Evolutionary conservation across 176 grass and related monocot genomes (phyloP).

Genomic region (Tillandsia leiboldiana): DNA sequence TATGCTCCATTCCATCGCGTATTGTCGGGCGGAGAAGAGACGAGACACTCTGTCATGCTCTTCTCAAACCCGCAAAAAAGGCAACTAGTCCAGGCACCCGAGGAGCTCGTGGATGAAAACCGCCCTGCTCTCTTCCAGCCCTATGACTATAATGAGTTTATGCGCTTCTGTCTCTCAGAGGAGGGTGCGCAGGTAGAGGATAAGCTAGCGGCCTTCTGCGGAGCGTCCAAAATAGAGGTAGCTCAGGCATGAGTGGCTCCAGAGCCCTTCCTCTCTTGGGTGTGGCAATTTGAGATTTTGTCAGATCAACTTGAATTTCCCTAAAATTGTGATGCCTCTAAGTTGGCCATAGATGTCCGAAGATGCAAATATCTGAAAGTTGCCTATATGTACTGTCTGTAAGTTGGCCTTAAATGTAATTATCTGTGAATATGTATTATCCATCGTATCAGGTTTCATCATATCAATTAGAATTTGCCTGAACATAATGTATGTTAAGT

Average conservation of each 20-base stretch:
- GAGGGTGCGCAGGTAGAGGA: background rate
- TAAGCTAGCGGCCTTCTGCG: background rate
- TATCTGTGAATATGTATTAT: too few relatives aligned
- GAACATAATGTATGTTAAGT: too few relatives aligned
- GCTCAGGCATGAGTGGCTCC: background rate
- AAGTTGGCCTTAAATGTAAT: too few relatives aligned
- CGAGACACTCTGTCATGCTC: constrained; percentile 51
- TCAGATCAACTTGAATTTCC: background rate
- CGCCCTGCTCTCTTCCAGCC: constrained; percentile 48
- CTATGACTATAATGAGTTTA: background rate
- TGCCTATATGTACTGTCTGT: too few relatives aligned
- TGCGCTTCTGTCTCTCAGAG: background rate
- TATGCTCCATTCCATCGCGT: constrained; percentile 44
- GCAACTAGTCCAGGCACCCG: constrained; percentile 12
- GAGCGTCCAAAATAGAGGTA: background rate
- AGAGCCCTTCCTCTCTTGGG: background rate
- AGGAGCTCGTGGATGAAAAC: constrained; percentile 47
- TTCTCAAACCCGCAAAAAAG: constrained; percentile 36
- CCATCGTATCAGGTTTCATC: too few relatives aligned
- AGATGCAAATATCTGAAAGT: too few relatives aligned
- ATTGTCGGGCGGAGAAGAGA: constrained; percentile 21
- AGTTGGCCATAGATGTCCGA: too few relatives aligned
- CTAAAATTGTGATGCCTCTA: too few relatives aligned
- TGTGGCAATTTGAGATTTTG: background rate
- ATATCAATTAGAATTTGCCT: too few relatives aligned